phyloP scores from a whole-genome alignment of 2,329 filamentous ascomycete genomes.

The Cladorrhinum sp. region DNA sequence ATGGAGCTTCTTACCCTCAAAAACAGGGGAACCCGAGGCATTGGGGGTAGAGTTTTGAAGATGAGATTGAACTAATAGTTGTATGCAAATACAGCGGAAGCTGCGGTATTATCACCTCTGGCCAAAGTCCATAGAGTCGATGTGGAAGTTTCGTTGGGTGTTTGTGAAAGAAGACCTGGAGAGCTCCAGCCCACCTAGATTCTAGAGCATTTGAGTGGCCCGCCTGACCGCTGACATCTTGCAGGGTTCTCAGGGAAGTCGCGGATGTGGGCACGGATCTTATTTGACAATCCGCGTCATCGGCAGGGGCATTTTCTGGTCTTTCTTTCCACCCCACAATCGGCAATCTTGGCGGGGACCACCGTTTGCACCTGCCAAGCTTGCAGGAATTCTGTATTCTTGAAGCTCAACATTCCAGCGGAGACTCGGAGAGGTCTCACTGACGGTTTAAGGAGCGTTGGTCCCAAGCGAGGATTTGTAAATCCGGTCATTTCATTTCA shows the following conservation, averaged over 20 bases:
- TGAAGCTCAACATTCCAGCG: neutral
- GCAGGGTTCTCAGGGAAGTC: neutral
- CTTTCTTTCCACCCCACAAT: conserved; percentile 6
- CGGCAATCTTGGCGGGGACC: conserved; percentile 10
- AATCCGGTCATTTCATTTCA: neutral
- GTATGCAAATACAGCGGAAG: conserved; percentile 16
- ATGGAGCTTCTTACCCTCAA: conserved; percentile 24
- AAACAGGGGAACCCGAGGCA: conserved; percentile 24
- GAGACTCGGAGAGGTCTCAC: too few relatives aligned
- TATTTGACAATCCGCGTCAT: conserved; percentile 15
- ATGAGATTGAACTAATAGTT: neutral
- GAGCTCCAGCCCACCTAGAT: neutral
- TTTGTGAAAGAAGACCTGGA: neutral
- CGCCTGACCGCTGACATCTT: conserved; percentile 11
- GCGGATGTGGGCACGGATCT: conserved; percentile 2
- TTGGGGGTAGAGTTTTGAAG: conserved; percentile 8
- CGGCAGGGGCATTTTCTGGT: conserved; percentile 10
- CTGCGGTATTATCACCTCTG: conserved; percentile 23
- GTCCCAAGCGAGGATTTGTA: too few relatives aligned
- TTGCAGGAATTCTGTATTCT: neutral
- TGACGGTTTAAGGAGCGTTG: neutral
- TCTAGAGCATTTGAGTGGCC: conserved; percentile 3
- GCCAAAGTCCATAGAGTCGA: conserved; percentile 19
- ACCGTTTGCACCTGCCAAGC: neutral
- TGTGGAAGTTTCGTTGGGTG: neutral